Percentiles rank a stretch among this genome's conserved stretches.
Evolutionary conservation across 106 monocot genomes (phyloP).

Genomic region (Posidonia australis): DNA sequence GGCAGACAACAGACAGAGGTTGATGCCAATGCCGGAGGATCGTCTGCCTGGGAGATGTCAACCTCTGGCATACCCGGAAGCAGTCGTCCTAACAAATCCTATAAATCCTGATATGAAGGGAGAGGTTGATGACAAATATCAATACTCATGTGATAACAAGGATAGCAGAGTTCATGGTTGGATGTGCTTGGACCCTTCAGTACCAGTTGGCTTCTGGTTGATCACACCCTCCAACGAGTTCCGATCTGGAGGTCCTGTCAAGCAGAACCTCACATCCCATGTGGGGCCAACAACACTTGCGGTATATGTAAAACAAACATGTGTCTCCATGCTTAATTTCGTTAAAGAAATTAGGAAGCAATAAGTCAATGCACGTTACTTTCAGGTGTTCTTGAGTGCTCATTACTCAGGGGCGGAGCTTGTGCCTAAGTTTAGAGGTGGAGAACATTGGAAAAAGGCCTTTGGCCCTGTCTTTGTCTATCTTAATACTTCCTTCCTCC

Average conservation of each 20-base stretch:
- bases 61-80: conserved; percentile 56
- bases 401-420: conserved; percentile 67
- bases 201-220: conserved; percentile 66
- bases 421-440: conserved; percentile 43
- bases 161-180: conserved; percentile 80
- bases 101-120: conserved; percentile 52
- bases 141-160: conserved; percentile 74
- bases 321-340: too few species aligned
- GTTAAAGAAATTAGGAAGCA: too few species aligned
- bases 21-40: conserved; percentile 75
- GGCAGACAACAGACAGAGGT: conserved; percentile 48
- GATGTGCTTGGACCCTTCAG: conserved; percentile 46
- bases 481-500: too few species aligned
- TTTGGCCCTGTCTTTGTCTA: conserved; percentile 79
- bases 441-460: conserved; percentile 81
- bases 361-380: too few species aligned
- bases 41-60: conserved; percentile 36
- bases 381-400: conserved; percentile 35
- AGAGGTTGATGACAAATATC: conserved; percentile 97
- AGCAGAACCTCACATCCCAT: conserved; percentile 78
- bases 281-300: conserved; percentile 70
- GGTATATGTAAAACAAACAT: neutral
- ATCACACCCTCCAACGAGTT: conserved; percentile 92
- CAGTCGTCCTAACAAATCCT: conserved; percentile 45
- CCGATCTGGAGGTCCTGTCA: conserved; percentile 63